Evolutionary conservation across 345 rosid species (phyloP), one percentile per base, ranked within the genome.

Genomic region (Arabidopsis arenosa): DNA sequence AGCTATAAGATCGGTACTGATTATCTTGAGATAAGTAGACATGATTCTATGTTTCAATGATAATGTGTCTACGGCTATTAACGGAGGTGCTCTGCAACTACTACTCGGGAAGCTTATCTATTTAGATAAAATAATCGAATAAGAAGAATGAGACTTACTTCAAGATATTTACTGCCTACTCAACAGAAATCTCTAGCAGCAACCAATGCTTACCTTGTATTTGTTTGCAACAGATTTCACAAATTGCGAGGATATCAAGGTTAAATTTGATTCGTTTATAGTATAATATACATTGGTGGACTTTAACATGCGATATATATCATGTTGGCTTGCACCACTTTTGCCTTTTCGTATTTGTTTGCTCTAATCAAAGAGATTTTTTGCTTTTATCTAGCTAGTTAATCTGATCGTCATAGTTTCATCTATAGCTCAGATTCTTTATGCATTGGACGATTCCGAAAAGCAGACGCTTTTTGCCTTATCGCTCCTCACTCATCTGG

Each of bases 61-160:
- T 23, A 23, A 23, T 23, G 26, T 23, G 26, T 23, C 26, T 23
- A 23, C 26, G 26, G 26, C 2, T 23, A 23, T 23, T 23, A 23
- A 23, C 26, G 26, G 26, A 23, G 26, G 26, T 23, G 26, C 6
- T 76, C 83, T 70, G 94, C 97, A 28, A 62, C 85, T 4, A 76
- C 76, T 18, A 90, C 92, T 7, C 57, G 40, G 76, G 85, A 85
- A 68, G 96, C 89, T 13, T 93, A 89, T 84, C 97, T 97, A n/a
- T 6, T 55, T 93, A 47, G 84, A 88, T 37, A 79, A 77, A 79
- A 91, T 93, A 63, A 89, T 93, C 64, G 80, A 81, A 23, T 17
- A 54, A 2, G 93, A 85, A 62, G 93, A 91, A 52, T 88, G 94
- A 94, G 77, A 40, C 44, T 85, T 40, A 72, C 85, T 91, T 75